These are phyloP conservation scores for Talaromyces islandicus DNA, from an alignment of 2,329 filamentous ascomycete genomes.

Conservation along the genomic window DNA sequence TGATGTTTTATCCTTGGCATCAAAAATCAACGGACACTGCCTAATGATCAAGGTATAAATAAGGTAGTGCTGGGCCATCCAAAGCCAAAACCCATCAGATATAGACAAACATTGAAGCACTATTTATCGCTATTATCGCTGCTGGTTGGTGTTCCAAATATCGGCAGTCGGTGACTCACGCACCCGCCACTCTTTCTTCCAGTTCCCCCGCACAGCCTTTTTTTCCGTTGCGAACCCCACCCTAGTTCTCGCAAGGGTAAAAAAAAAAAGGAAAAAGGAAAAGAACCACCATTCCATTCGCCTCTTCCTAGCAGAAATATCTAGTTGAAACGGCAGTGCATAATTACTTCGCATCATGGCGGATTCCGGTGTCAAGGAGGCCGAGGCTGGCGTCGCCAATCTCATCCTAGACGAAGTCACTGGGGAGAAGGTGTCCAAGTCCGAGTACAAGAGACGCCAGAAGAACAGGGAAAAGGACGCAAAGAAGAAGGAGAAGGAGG, in stretches of 20 bases:
- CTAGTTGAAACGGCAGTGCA: not conserved
- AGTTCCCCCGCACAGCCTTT: slow-evolving; percentile 11
- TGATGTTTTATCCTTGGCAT: not conserved
- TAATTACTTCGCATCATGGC: slow-evolving; percentile 24
- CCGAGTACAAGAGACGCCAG: slow-evolving; percentile 87
- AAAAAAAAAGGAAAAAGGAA: not conserved
- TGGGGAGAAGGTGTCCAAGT: slow-evolving; percentile 79
- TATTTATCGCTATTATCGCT: not conserved
- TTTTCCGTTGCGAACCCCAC: slow-evolving; percentile 4
- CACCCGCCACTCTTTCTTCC: not conserved
- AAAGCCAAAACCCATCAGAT: not conserved
- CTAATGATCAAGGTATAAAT: not conserved
- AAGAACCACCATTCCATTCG: not conserved
- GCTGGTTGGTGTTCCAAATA: slow-evolving; percentile 4
- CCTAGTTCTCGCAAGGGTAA: not conserved
- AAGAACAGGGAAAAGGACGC: slow-evolving; percentile 84
- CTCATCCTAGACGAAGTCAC: slow-evolving; percentile 87
- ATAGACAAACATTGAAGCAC: not conserved
- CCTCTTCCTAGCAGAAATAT: not conserved
- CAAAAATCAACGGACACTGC: not conserved
- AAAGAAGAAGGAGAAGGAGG: slow-evolving; percentile 82
- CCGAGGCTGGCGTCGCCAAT: slow-evolving; percentile 55
- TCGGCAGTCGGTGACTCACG: slow-evolving; percentile 5
- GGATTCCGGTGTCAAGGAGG: slow-evolving; percentile 38
- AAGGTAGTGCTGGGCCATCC: not conserved